Base-by-base conservation (phyloP, 306 rosid species). In the Boehmeria nivea region DNA sequence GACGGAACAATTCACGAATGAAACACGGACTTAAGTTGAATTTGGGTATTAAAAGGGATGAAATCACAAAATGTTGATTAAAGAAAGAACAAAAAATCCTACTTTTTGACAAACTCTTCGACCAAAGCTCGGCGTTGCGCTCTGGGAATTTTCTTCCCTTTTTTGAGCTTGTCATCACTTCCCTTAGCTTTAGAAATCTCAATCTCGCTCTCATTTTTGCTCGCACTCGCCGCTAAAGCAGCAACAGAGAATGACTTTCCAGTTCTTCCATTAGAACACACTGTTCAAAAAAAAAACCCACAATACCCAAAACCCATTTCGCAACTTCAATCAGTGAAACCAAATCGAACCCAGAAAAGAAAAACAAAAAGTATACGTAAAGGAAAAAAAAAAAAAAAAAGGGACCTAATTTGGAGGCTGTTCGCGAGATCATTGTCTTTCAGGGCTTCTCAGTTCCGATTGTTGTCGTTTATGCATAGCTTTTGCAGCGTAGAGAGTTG, bases 61-160 rank as follows among this genome's bases (percentile, higher is more conserved):
- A 6, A 40, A 40, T 10, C 4, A 20, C 48, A 12, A 54, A 46
- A 44, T 20, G 16, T 53, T 6, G 37, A 12, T 16, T 20, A 24
- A 7, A 19, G n/a, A 10, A 5, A 19, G 16, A 14, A 10, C n/a
- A n/a, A n/a, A n/a, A 11, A 43, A 47, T 25, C 70, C 0, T 76
- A 87, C 95, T 78, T 72, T 64, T 65, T 52, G 46, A 87, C 91
- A 64, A 68, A 83, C 20, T 75, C 51, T 75, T 81, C 81, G 65
- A 87, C 78, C 68, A 81, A 24, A 37, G 75, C 78, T 71, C 31
- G 62, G 42, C 88, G 81, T 52, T 83, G 73, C 9, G 61, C 61
- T 59, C 31, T 83, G 0, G 81, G 20, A 72, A 73, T 47, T 72
- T 33, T 78, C 59, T 51, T 79, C 43, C 59, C 43, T n/a, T 22